Percentiles rank a stretch among this genome's conserved stretches.
phyloP scores from a whole-genome alignment of 2,329 filamentous ascomycete genomes.

The Cercospora sojina region DNA sequence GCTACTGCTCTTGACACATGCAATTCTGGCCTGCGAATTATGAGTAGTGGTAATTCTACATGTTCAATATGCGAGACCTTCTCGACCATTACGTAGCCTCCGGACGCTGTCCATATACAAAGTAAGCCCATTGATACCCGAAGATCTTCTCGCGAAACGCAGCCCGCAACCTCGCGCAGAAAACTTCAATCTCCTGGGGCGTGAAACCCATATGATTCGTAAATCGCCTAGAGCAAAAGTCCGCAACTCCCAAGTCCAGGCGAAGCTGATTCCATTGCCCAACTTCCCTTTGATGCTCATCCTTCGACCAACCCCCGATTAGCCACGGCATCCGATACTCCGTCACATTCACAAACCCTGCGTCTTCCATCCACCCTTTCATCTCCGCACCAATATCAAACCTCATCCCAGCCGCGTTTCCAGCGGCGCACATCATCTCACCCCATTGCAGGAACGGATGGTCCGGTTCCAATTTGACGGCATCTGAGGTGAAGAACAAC shows the following conservation, averaged over 20 bases:
- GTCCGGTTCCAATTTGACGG: constrained; percentile 18
- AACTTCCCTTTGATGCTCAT: constrained; percentile 24
- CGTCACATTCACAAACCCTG: constrained; percentile 31
- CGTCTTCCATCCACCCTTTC: constrained; percentile 25
- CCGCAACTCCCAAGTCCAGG: constrained; percentile 18
- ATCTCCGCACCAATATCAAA: constrained; percentile 25
- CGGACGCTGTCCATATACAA: constrained; percentile 19
- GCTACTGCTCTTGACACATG: not conserved
- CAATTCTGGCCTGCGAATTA: too few relatives aligned
- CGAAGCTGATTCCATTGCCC: constrained; percentile 25
- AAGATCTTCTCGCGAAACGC: constrained; percentile 18
- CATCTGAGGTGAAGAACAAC: constrained; percentile 25
- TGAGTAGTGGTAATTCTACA: too few relatives aligned
- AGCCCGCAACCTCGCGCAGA: constrained; percentile 15
- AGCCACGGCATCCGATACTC: constrained; percentile 29
- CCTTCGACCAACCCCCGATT: constrained; percentile 30
- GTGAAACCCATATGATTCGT: constrained; percentile 14
- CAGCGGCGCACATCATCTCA: constrained; percentile 24
- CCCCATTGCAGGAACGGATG: constrained; percentile 25
- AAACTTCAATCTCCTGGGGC: constrained; percentile 21
- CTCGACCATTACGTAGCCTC: not conserved
- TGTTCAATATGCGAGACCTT: not conserved
- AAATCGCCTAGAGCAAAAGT: constrained; percentile 23
- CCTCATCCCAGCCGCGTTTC: constrained; percentile 19
- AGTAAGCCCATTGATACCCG: constrained; percentile 23